Evolutionary conservation across 192 early-diverging fungal genomes (phyloP), one percentile per base, ranked within the genome.

Genomic region (Backusella mclennaniae): DNA sequence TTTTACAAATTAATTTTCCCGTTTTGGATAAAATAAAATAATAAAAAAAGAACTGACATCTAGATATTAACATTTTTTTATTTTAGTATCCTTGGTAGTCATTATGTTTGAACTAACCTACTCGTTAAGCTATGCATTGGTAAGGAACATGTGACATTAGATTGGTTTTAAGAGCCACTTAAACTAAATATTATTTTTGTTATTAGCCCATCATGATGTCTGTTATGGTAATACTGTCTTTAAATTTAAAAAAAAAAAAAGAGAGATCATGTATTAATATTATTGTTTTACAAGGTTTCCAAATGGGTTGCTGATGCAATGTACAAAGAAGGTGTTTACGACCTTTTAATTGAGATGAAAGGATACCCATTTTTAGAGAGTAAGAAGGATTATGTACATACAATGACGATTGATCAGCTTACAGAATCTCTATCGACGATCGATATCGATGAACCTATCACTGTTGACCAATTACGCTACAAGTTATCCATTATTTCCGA

Each of bases 81-180:
- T 44, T 71, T 6, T 68, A 79, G 91, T 95, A 6, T 92, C 92
- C 23, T 85, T 96, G 17, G 95, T 96, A 0, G 97, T 99, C 12
- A 98, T 99, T 79, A 97, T 98, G 96, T 99, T 98, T 84, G 98
- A 99, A 79, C 83, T 99, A 71, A 99, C 98, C 0, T 96, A 96
- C 19, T 95, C 97, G 0, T 83, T 99, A 35, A 93, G 93, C 14
- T 99, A 97, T 79, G 89, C 93, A 59, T 84, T 97, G 38, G 79
- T 80, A 76, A 73, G 75, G 19, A 41, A 42, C 26, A 36, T 39
- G 14, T 59, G 23, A 21, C 15, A 63, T 73, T 19, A 11, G 49
- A 35, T 69, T 35, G 11, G 7, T 39, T 17, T n/a, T 9, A 63
- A 31, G 7, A 63, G 29, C 4, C 9, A n/a, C n/a, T 63, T 7